These are phyloP conservation scores for Colletotrichum graminicola DNA, from an alignment of 2,329 filamentous ascomycete species.

Conservation along the genomic window DNA sequence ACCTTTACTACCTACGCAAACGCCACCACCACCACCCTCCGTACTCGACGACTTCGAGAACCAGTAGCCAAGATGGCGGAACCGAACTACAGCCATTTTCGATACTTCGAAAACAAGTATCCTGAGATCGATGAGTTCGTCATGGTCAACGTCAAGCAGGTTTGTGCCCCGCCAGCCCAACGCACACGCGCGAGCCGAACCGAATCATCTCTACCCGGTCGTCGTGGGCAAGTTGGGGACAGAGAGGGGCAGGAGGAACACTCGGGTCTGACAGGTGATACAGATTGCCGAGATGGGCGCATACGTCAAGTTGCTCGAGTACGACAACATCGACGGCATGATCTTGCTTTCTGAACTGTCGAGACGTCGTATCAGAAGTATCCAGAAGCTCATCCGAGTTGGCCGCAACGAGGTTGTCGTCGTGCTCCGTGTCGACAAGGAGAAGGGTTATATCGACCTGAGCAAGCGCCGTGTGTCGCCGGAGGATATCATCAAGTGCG, in stretches of 20 bases:
- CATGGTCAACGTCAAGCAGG: slow-evolving; percentile 99
- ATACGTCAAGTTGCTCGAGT: slow-evolving; percentile 99
- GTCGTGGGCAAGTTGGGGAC: neutral
- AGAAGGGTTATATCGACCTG: slow-evolving; percentile 99
- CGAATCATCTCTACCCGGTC: slow-evolving; percentile 21
- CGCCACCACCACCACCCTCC: slow-evolving; percentile 42
- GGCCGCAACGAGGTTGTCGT: slow-evolving; percentile 99
- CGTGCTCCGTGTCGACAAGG: slow-evolving; percentile 98
- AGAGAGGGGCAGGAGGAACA: slow-evolving; percentile 12
- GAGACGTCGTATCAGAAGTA: slow-evolving; percentile 96
- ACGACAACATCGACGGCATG: slow-evolving; percentile 99
- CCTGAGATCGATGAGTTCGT: slow-evolving; percentile 99
- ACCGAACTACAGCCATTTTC: slow-evolving; percentile 78
- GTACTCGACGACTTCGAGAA: slow-evolving; percentile 46
- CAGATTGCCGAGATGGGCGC: slow-evolving; percentile 99
- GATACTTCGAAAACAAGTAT: slow-evolving; percentile 98
- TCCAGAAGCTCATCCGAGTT: slow-evolving; percentile 98
- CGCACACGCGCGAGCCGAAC: slow-evolving; percentile 34
- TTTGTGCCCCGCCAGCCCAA: slow-evolving; percentile 55
- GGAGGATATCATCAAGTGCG: slow-evolving; percentile 98
- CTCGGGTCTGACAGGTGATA: slow-evolving; percentile 42
- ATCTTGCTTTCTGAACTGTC: slow-evolving; percentile 98
- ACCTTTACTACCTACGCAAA: slow-evolving; percentile 35
- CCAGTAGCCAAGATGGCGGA: slow-evolving; percentile 82
- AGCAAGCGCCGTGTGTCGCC: slow-evolving; percentile 98